Base-by-base conservation (phyloP, 106 monocot genomes). In the Dendrobium huoshanense region DNA sequence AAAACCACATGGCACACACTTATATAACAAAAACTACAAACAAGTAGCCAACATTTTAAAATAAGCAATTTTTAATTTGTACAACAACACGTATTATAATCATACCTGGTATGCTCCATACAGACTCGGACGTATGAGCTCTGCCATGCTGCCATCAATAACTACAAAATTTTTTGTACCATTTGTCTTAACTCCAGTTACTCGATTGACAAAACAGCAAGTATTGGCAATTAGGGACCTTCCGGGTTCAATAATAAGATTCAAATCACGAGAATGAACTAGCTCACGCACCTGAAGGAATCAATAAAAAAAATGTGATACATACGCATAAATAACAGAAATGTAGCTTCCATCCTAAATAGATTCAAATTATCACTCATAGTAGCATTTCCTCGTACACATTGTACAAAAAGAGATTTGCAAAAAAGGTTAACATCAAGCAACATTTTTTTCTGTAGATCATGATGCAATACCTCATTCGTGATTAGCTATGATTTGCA, bases 61-160 rank as follows among this genome's bases (percentile, higher is more conserved):
- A 15, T 25, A 68, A 68, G 0, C 27, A 37, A 37, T n/a, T 68
- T 29, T 31, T 68, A 5, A 67, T 27, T 67, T 31, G 25, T 7
- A 29, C 29, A 29, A 8, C 29, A 67, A 27, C 11, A 29, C 10
- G 68, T 31, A 31, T 68, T 9, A 58, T 58, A 25, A 48, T 72
- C 54, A n/a, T 87, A 96, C 93, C 94, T 98, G 98, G 79, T 98
- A 98, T 73, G 98, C 94, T 55, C 85, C 94, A 87, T 98, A 98
- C 27, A 98, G 88, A 86, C 98, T 98, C 44, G 94, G 98, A 4
- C 94, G 82, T 67, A 98, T 98, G 33, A 98, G 92, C 82, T 98
- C 98, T 54, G 97, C 90, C 94, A 94, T 98, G 82, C 95, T 94
- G 44, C 94, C 92, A 79, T 95, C 94, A 84, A 95, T 83, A 27